Percentiles rank a stretch among this genome's conserved stretches.
Evolutionary conservation across 2,329 filamentous ascomycete species (phyloP).

Genomic region (Tolypocladium tropicale): DNA sequence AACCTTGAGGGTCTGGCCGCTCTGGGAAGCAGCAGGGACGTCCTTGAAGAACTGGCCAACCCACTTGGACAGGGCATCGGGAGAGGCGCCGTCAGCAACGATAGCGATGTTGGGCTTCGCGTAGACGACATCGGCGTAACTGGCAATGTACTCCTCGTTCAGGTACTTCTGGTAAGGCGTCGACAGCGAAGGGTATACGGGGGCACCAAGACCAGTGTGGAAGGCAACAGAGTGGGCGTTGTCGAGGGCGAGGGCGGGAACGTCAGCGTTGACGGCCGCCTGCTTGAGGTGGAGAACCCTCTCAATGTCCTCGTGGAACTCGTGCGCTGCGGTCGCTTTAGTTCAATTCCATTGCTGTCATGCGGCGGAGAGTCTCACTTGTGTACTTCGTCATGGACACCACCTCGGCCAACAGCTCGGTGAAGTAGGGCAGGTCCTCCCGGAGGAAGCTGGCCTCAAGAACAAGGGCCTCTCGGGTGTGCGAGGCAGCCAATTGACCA

Average conservation of each 20-base stretch:
- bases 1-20: slow-evolving; percentile 43
- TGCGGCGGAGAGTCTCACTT: slow-evolving; percentile 35
- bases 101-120: slow-evolving; percentile 85
- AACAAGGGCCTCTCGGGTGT: slow-evolving; percentile 88
- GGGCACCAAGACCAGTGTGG: slow-evolving; percentile 81
- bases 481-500: slow-evolving; percentile 75
- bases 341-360: slow-evolving; percentile 6
- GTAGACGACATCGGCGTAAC: slow-evolving; percentile 72
- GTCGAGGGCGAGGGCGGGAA: slow-evolving; percentile 65
- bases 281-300: slow-evolving; percentile 69
- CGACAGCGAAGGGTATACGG: slow-evolving; percentile 62
- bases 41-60: slow-evolving; percentile 83
- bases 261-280: slow-evolving; percentile 55
- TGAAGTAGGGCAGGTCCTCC: slow-evolving; percentile 93
- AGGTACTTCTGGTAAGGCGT: slow-evolving; percentile 72
- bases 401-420: slow-evolving; percentile 90
- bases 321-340: slow-evolving; percentile 52
- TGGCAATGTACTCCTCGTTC: slow-evolving; percentile 61
- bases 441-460: slow-evolving; percentile 91
- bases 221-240: slow-evolving; percentile 80
- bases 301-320: slow-evolving; percentile 82
- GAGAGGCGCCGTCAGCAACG: slow-evolving; percentile 77
- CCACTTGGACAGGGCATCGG: slow-evolving; percentile 75
- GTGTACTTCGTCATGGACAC: slow-evolving; percentile 80
- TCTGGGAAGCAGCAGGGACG: slow-evolving; percentile 44